Conservation (phyloP, 2,329 filamentous ascomycete genomes). For the Madurella fahalii region DNA sequence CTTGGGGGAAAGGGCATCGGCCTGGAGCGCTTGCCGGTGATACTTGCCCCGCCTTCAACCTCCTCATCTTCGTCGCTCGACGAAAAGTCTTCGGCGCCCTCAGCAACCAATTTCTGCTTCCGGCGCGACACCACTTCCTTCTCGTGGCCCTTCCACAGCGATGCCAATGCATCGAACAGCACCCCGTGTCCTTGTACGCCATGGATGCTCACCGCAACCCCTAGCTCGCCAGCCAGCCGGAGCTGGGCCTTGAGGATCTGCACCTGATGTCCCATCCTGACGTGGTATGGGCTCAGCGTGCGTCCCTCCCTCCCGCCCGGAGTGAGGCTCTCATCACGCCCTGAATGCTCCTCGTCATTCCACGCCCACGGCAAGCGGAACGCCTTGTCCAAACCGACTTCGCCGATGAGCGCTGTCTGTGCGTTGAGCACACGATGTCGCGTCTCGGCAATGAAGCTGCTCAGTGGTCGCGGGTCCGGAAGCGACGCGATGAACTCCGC, state of each 20-base stretch:
- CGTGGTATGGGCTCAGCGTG: slow-evolving; percentile 62
- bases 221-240: slow-evolving; percentile 63
- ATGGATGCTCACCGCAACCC: slow-evolving; percentile 63
- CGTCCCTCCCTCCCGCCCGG: slow-evolving; percentile 68
- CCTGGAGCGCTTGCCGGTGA: slow-evolving; percentile 18
- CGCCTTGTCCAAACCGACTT: slow-evolving; percentile 72
- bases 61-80: slow-evolving; percentile 34
- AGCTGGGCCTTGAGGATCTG: slow-evolving; percentile 64
- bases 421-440: slow-evolving; percentile 51
- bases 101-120: slow-evolving; percentile 49
- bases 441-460: slow-evolving; percentile 41
- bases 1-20: slow-evolving; percentile 73
- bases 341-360: slow-evolving; percentile 37
- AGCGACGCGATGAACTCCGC: slow-evolving; percentile 39
- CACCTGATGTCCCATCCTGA: slow-evolving; percentile 65
- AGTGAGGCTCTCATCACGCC: slow-evolving; percentile 51
- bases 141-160: slow-evolving; percentile 69
- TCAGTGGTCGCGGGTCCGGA: slow-evolving; percentile 23
- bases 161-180: slow-evolving; percentile 60
- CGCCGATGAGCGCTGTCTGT: slow-evolving; percentile 66
- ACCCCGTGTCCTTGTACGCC: slow-evolving; percentile 73
- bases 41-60: slow-evolving; percentile 26
- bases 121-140: slow-evolving; percentile 55
- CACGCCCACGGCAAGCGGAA: slow-evolving; percentile 67
- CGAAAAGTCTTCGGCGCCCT: slow-evolving; percentile 45